A percentile compares a stretch with the other conserved stretches of the same genome.
phyloP scores from a whole-genome alignment of 2,329 filamentous ascomycete species.

The Tolypocladium amazonense region DNA sequence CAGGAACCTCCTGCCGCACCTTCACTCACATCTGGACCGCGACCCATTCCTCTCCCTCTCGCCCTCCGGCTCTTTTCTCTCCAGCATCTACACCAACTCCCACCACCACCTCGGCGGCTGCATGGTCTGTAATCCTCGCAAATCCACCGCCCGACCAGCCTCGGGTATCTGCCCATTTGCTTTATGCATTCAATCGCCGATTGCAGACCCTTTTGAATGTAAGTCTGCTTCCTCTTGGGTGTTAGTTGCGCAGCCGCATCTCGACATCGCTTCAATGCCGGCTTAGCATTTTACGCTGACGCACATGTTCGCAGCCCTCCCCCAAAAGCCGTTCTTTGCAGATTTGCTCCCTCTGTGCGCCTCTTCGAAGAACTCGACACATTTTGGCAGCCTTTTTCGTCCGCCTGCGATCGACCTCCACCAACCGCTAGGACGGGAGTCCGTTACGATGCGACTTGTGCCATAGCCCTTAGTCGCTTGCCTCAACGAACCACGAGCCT shows the following conservation, averaged over 20 bases:
- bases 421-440: constrained; percentile 1
- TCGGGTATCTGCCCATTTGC: not conserved
- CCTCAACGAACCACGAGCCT: constrained; percentile 1
- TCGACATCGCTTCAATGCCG: not conserved
- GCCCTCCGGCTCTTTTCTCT: constrained; percentile 9
- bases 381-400: not conserved
- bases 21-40: constrained; percentile 12
- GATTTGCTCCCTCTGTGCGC: not conserved
- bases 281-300: constrained; percentile 1
- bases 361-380: not conserved
- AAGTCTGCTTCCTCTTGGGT: constrained; percentile 2
- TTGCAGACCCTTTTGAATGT: constrained; percentile 1
- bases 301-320: not conserved
- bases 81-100: constrained; percentile 12
- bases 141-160: constrained; percentile 2
- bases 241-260: constrained; percentile 3
- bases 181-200: constrained; percentile 1
- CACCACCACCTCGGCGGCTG: constrained; percentile 6
- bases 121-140: constrained; percentile 4
- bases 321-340: not conserved
- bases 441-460: constrained; percentile 12
- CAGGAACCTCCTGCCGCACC: constrained; percentile 13
- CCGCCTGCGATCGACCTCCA: not conserved
- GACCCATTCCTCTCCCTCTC: constrained; percentile 13
- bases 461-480: constrained; percentile 6